Evolutionary conservation across 148 eudicot species (phyloP), one percentile per base, ranked within the genome.

Genomic region (Polygonum maritimum): DNA sequence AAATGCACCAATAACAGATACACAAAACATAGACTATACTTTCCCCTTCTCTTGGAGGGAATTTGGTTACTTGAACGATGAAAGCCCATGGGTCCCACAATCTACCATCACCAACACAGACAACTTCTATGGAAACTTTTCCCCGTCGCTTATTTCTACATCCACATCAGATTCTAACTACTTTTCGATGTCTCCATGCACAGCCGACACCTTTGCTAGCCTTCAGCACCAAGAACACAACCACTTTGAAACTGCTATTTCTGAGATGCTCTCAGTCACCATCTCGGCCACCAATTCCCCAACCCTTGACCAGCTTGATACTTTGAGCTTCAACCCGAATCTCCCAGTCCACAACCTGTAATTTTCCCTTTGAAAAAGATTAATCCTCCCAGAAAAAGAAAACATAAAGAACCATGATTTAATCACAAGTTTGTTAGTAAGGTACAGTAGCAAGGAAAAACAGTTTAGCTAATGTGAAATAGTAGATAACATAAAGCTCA

Each of bases 281-380:
- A 84, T 90, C 75, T 92, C 98, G 11, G 83, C 88, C 38, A 81
- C 91, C 72, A 87, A 88, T 77, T 95, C 99, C 75, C 96, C 94
- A 7, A 84, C 84, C 11, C 75, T 82, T 44, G 88, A 84, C 58
- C 79, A 85, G 80, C 87, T 88, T 38, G 86, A 76, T 67, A 36
- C 71, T 2, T 79, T 74, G 49, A 84, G 81, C 14, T 80, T 88
- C 49, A 87, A 83, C 80, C 78, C 83, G 16, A 69, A 74, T 81
- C 86, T 88, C 81, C 88, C 85, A 47, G 92, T 80, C 78, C 83
- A 85, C 48, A 74, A 54, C 78, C 85, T 81, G 35, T 78, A 84
- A 65, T 86, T 86, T 74, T 86, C 85, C 75, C 75, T 45, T 19
- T 76, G 73, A 76, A 67, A 4, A 38, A 35, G 33, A 72, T 40